Conservation (phyloP, 495 filamentous ascomycete species). For the Glutinoglossum americanum region DNA sequence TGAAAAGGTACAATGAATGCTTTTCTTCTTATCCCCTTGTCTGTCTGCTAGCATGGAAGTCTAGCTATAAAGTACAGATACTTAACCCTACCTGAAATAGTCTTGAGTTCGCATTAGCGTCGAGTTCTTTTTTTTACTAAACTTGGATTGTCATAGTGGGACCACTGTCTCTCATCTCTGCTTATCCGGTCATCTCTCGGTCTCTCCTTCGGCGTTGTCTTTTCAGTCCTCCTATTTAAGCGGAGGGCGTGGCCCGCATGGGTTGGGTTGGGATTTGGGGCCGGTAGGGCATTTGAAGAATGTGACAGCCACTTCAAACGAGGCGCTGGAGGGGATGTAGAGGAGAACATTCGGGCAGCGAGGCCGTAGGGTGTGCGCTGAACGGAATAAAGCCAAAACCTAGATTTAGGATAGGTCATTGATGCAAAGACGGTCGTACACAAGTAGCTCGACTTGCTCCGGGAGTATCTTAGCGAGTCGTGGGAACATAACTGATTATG, state of each 20-base stretch:
- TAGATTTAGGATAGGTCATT: not conserved
- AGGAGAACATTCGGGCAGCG: slow-evolving; percentile 1
- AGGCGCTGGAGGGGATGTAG: slow-evolving; percentile 6
- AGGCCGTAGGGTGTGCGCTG: not conserved
- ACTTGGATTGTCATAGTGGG: slow-evolving; percentile 47
- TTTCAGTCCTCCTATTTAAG: slow-evolving; percentile 96
- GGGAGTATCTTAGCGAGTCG: not conserved
- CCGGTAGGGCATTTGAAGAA: slow-evolving; percentile 90
- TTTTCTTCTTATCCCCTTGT: not conserved
- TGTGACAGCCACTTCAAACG: slow-evolving; percentile 45
- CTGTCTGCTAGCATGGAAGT: not conserved
- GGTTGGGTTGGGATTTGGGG: slow-evolving; percentile 82
- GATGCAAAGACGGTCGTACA: not conserved
- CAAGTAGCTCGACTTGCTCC: not conserved
- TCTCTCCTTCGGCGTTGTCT: slow-evolving; percentile 88
- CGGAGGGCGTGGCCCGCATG: slow-evolving; percentile 88
- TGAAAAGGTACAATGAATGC: slow-evolving; percentile 50
- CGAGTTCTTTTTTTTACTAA: not conserved
- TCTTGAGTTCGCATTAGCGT: not conserved
- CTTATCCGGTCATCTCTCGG: slow-evolving; percentile 88
- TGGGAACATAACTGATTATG: not conserved
- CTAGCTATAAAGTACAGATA: not conserved
- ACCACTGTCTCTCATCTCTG: slow-evolving; percentile 88
- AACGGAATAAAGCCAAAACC: not conserved
- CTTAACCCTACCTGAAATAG: not conserved